phyloP scores from a whole-genome alignment of 2,329 filamentous ascomycete species.

The Neofusicoccum ribis region DNA sequence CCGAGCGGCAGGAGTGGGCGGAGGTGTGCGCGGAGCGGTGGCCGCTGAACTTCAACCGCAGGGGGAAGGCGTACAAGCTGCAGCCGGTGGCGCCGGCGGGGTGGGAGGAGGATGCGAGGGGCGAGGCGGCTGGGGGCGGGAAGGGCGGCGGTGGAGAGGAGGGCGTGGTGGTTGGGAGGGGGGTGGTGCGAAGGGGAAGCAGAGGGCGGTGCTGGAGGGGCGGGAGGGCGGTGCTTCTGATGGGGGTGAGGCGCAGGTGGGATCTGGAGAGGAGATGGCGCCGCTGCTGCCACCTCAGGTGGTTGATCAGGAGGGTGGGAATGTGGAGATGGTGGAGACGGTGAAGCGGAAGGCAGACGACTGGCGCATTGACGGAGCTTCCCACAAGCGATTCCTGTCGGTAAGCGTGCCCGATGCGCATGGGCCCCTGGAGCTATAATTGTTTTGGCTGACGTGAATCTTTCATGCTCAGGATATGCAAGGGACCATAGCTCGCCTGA shows the following conservation, averaged over 20 bases:
- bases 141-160: too few relatives aligned
- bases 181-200: not conserved
- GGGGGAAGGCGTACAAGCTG: not conserved
- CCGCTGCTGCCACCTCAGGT: too few relatives aligned
- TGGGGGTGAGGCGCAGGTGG: too few relatives aligned
- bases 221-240: not conserved
- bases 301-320: too few relatives aligned
- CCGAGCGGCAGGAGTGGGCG: too few relatives aligned
- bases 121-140: too few relatives aligned
- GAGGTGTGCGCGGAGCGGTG: not conserved
- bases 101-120: not conserved
- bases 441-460: too few relatives aligned
- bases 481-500: not conserved
- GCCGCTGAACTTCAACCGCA: not conserved
- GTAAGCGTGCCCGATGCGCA: not conserved
- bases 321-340: too few relatives aligned
- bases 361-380: not conserved
- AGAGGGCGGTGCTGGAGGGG: not conserved
- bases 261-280: too few relatives aligned
- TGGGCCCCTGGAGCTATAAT: too few relatives aligned
- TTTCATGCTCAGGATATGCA: not conserved
- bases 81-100: not conserved
- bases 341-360: not conserved
- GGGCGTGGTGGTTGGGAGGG: too few relatives aligned
- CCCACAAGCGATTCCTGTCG: not conserved